Percentiles rank a stretch among this genome's conserved stretches.
These are phyloP conservation scores for Simplicillium aogashimaense DNA, from an alignment of 2,329 filamentous ascomycete genomes.

Conservation along the genomic window DNA sequence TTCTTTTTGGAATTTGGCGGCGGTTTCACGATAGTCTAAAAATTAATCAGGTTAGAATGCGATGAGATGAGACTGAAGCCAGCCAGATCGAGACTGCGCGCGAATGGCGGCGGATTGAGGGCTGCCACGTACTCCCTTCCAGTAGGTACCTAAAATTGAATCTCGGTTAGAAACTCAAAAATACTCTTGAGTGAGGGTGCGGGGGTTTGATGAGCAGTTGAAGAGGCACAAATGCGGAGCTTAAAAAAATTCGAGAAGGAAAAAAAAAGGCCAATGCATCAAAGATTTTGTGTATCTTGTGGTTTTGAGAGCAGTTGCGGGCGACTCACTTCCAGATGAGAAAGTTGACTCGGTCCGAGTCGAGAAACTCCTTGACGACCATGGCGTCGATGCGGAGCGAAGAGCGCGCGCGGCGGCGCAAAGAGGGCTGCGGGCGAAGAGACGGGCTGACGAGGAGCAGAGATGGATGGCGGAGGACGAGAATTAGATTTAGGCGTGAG, in stretches of 20 bases:
- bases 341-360: slow-evolving; percentile 61
- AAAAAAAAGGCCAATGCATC: slow-evolving; percentile 7
- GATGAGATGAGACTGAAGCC: not conserved
- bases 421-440: not conserved
- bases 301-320: slow-evolving; percentile 15
- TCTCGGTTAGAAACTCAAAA: slow-evolving; percentile 5
- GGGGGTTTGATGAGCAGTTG: slow-evolving; percentile 2
- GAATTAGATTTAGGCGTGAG: not conserved
- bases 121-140: slow-evolving; percentile 48
- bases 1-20: slow-evolving; percentile 58
- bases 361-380: slow-evolving; percentile 48
- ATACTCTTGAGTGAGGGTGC: not conserved
- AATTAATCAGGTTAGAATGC: slow-evolving; percentile 13
- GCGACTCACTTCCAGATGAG: slow-evolving; percentile 58
- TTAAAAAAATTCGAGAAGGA: slow-evolving; percentile 6
- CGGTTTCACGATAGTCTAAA: slow-evolving; percentile 57
- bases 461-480: not conserved
- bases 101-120: slow-evolving; percentile 8
- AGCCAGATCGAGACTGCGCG: not conserved
- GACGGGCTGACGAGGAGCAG: not conserved
- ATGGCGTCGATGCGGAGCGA: slow-evolving; percentile 22
- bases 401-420: slow-evolving; percentile 5
- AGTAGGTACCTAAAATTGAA: slow-evolving; percentile 41
- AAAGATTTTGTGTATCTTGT: slow-evolving; percentile 11
- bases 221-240: slow-evolving; percentile 7